Evolutionary conservation across 768 basidiomycete genomes (phyloP).

Genomic region (Russula lepida): DNA sequence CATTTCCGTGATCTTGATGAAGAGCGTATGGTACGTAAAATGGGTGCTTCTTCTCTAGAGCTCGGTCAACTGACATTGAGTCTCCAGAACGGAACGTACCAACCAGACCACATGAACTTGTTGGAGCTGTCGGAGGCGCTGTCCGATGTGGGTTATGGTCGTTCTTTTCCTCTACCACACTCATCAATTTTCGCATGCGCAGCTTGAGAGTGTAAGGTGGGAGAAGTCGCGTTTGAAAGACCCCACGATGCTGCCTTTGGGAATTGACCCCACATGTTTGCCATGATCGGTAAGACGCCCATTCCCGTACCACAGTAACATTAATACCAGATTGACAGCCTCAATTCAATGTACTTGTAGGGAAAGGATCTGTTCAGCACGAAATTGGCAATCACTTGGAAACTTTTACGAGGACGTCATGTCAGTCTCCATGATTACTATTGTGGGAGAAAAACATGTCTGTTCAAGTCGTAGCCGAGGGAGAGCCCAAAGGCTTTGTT

Average conservation of each 20-base stretch:
- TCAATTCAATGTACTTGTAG: neutral
- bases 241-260: slow-evolving; percentile 30
- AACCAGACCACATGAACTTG: slow-evolving; percentile 76
- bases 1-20: slow-evolving; percentile 68
- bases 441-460: neutral
- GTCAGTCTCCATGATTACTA: neutral
- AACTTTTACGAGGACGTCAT: neutral
- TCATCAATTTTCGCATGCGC: slow-evolving; percentile 12
- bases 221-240: slow-evolving; percentile 39
- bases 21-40: slow-evolving; percentile 40
- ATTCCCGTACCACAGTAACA: neutral
- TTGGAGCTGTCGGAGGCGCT: slow-evolving; percentile 48
- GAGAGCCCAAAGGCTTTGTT: neutral
- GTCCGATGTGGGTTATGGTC: slow-evolving; percentile 42
- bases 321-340: neutral
- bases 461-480: neutral
- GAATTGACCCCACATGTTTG: slow-evolving; percentile 15
- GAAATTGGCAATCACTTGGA: neutral
- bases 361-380: neutral
- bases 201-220: slow-evolving; percentile 54
- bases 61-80: neutral
- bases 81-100: slow-evolving; percentile 34
- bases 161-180: neutral
- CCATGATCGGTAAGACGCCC: neutral
- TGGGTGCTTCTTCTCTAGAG: neutral